These are phyloP conservation scores for Verticillium nonalfalfae DNA, from an alignment of 2,329 filamentous ascomycete genomes.

Conservation along the genomic window DNA sequence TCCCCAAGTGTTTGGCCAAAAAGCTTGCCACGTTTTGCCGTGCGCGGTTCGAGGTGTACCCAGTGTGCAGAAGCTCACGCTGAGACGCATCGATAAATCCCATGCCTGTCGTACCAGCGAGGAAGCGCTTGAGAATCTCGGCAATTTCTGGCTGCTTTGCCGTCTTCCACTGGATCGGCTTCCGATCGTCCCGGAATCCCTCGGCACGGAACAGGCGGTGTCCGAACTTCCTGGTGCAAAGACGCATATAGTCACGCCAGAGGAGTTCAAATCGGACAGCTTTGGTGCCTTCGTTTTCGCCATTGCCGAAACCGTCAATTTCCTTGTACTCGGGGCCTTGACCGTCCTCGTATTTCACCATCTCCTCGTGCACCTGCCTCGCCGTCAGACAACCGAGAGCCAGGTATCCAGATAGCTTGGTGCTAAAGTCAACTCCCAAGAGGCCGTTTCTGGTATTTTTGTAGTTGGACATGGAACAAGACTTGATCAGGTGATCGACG, in stretches of 20 bases:
- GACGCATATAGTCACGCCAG: slow-evolving; percentile 76
- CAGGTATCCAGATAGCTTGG: slow-evolving; percentile 69
- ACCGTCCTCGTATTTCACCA: slow-evolving; percentile 65
- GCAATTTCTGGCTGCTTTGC: slow-evolving; percentile 33
- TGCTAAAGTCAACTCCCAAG: slow-evolving; percentile 64
- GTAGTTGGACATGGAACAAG: slow-evolving; percentile 56
- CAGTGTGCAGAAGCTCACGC: slow-evolving; percentile 67
- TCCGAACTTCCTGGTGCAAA: slow-evolving; percentile 67
- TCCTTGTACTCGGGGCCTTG: slow-evolving; percentile 28
- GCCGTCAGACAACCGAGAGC: slow-evolving; percentile 67
- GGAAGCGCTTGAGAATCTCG: slow-evolving; percentile 49
- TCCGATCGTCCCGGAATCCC: slow-evolving; percentile 51
- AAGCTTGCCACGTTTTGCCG: slow-evolving; percentile 74
- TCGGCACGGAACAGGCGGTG: slow-evolving; percentile 55
- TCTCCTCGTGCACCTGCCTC: slow-evolving; percentile 62
- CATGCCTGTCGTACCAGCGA: slow-evolving; percentile 65
- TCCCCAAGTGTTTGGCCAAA: slow-evolving; percentile 62
- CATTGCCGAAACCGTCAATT: slow-evolving; percentile 55
- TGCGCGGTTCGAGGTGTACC: slow-evolving; percentile 71
- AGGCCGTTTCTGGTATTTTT: slow-evolving; percentile 67
- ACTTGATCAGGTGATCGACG: slow-evolving; percentile 52
- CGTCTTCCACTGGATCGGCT: slow-evolving; percentile 42
- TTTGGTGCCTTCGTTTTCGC: slow-evolving; percentile 66
- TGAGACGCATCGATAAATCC: slow-evolving; percentile 73
- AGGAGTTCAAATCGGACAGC: slow-evolving; percentile 67